Percentiles rank a stretch among this genome's conserved stretches.
phyloP scores from a whole-genome alignment of 805 yeast genomes.

The Gaillardinia entomophila region DNA sequence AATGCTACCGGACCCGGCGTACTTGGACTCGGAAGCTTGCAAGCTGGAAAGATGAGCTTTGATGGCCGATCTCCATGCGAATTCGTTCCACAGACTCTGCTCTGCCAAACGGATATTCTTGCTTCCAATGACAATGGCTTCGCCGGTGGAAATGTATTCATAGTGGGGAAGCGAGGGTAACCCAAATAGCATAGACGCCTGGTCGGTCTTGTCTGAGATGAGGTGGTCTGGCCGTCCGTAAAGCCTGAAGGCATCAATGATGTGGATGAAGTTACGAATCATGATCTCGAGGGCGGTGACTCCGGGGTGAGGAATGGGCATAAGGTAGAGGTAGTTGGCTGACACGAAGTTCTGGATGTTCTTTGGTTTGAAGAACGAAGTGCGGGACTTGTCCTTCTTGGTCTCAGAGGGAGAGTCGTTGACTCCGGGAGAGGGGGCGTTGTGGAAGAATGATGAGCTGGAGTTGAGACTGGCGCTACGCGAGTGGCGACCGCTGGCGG shows the following conservation, averaged over 20 bases:
- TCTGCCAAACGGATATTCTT: slow-evolving; percentile 12
- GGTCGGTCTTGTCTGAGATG: slow-evolving; percentile 66
- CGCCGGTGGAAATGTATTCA: slow-evolving; percentile 41
- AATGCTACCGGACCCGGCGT: slow-evolving; percentile 33
- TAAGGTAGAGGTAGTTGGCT: slow-evolving; percentile 49
- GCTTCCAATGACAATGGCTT: slow-evolving; percentile 15
- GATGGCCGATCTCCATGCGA: slow-evolving; percentile 22
- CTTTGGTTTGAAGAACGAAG: slow-evolving; percentile 22
- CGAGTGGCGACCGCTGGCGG: slow-evolving; percentile 7
- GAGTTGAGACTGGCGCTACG: slow-evolving; percentile 18
- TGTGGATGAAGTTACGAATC: slow-evolving; percentile 63
- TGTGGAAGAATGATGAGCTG: slow-evolving; percentile 24
- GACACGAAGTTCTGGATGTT: slow-evolving; percentile 21
- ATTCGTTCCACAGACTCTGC: slow-evolving; percentile 19
- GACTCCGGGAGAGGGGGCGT: slow-evolving; percentile 17
- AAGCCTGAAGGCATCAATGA: slow-evolving; percentile 62
- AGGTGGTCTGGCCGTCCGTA: slow-evolving; percentile 74
- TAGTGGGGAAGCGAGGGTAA: slow-evolving; percentile 70
- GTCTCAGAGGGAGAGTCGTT: slow-evolving; percentile 4
- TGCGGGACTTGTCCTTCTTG: slow-evolving; percentile 4
- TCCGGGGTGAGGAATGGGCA: slow-evolving; percentile 70
- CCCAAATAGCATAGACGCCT: slow-evolving; percentile 63
- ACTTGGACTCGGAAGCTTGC: slow-evolving; percentile 13
- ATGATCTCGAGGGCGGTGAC: slow-evolving; percentile 69
- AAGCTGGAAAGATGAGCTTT: slow-evolving; percentile 9